Evolutionary conservation across 2,329 filamentous ascomycete species (phyloP).

Genomic region (Fusarium neocosmosporiellum): DNA sequence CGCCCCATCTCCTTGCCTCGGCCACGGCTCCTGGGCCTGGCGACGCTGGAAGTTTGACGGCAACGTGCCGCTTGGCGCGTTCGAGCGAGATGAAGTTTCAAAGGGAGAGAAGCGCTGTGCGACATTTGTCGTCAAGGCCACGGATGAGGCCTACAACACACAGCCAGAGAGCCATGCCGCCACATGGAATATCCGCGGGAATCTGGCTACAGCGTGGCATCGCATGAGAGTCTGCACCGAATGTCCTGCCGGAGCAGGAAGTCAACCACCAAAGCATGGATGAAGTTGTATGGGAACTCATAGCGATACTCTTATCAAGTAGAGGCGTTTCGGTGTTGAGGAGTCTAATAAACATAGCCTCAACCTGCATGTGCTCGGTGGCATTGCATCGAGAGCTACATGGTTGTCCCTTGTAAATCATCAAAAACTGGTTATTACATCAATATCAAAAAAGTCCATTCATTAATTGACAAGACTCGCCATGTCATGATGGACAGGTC

Average conservation of each 20-base stretch:
- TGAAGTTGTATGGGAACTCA: not conserved
- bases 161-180: conserved; percentile 70
- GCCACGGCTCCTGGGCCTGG: conserved; percentile 71
- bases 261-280: not conserved
- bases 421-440: not conserved
- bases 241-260: conserved; percentile 30
- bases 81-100: conserved; percentile 25
- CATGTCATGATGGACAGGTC: not conserved
- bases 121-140: conserved; percentile 72
- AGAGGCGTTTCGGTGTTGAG: conserved; percentile 5
- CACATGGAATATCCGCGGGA: conserved; percentile 73
- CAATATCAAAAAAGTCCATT: not conserved
- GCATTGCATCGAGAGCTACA: not conserved
- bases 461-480: not conserved
- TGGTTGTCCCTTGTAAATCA: not conserved
- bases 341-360: not conserved
- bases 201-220: conserved; percentile 76
- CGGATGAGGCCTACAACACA: conserved; percentile 73
- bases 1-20: conserved; percentile 47
- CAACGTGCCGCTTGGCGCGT: conserved; percentile 52
- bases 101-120: conserved; percentile 51
- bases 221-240: conserved; percentile 58
- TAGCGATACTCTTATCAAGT: not conserved
- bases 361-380: not conserved
- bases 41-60: conserved; percentile 69